These are phyloP conservation scores for Cupressus sempervirens DNA, from an alignment of 75 land plant genomes.

Conservation along the genomic window DNA sequence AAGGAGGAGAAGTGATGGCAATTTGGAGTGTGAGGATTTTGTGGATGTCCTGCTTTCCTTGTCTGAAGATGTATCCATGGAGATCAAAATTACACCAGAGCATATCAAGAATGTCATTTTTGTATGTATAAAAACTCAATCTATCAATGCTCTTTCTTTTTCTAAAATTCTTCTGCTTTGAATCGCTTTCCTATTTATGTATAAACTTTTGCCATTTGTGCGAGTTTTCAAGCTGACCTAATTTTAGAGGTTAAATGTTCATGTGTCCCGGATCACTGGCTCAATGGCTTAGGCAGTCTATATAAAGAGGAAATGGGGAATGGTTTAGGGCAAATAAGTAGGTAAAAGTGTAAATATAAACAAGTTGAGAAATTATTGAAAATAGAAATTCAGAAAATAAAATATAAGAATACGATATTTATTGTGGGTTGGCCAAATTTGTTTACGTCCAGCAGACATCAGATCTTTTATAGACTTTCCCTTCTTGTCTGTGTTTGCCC, in stretches of 20 bases:
- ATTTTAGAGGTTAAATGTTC: not conserved
- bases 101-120: slow-evolving; percentile 1
- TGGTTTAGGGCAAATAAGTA: no score
- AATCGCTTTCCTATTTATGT: not conserved
- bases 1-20: not conserved
- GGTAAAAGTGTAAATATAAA: no score
- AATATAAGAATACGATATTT: no score
- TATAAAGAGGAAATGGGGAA: no score
- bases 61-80: not conserved
- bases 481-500: no score
- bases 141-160: not conserved
- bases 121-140: not conserved
- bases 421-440: no score
- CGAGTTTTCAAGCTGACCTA: not conserved
- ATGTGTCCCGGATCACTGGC: not conserved
- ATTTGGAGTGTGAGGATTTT: not conserved
- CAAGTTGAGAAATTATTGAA: no score
- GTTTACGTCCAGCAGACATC: no score
- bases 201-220: no score
- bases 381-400: no score
- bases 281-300: no score
- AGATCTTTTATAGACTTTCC: no score
- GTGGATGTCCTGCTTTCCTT: slow-evolving; percentile 13
- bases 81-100: not conserved
- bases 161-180: not conserved